Evolutionary conservation across 176 grass and related monocot species (phyloP), one percentile per base, ranked within the genome.

Genomic region (Bonia amplexicaulis): DNA sequence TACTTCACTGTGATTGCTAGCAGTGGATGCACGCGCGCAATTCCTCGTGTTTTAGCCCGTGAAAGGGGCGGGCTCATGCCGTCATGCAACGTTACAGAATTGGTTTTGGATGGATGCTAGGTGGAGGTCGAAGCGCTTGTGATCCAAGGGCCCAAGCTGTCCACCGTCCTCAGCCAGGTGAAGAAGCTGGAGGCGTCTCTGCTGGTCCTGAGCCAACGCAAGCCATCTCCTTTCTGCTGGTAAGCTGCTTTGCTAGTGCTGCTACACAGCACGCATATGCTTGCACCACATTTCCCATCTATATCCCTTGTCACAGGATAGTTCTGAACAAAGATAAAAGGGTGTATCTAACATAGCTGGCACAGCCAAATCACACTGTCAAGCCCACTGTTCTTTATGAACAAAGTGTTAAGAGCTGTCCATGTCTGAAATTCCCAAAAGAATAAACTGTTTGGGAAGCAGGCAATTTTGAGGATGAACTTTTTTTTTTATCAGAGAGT

Each of bases 181-280:
- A 93, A 91, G 91, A 96, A 96, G 91, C 80, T 96, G 88, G 94
- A 93, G 73, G 91, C 91, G 3, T 93, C 94, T 46, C 89, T 91
- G 85, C 86, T 96, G 11, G 94, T 93, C 41, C 80, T 96, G 73
- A 91, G 91, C 78, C 91, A 93, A 59, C 76, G 80, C 85, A 96
- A 88, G 90, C 85, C 89, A 0, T 93, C 91, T 13, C 82, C 89
- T 66, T 93, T 91, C 75, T 93, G 83, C 79, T 93, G 93, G 93
- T 95, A 92, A 83, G 19, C n/a, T 66, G 14, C 7, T 45, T 14
- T 66, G 14, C 7, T 45, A 5, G 19, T 70, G 27, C 20, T 40
- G 16, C 26, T 27, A 14, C 73, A 63, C 54, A 23, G 20, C n/a
- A 37, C 26, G 77, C 82, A 45, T 54, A 35, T 82, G 72, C 55